These are phyloP conservation scores for Westerdykella aurantiaca DNA, from an alignment of 2,329 filamentous ascomycete genomes.

Conservation along the genomic window DNA sequence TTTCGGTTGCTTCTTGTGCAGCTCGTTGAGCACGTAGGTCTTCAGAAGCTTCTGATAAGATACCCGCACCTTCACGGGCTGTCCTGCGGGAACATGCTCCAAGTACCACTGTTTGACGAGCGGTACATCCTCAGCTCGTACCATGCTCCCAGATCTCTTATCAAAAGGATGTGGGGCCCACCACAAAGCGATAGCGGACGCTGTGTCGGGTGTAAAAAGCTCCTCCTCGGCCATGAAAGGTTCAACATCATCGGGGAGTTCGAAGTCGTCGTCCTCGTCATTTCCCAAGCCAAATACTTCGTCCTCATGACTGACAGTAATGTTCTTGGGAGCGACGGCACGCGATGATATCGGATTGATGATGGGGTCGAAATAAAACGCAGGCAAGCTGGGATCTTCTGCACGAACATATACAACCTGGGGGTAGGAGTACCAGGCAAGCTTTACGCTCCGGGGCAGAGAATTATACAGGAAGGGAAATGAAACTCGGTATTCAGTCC, in stretches of 20 bases:
- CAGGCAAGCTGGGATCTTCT: slow-evolving; percentile 82
- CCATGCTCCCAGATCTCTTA: slow-evolving; percentile 89
- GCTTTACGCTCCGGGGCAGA: slow-evolving; percentile 83
- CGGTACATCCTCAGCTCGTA: slow-evolving; percentile 92
- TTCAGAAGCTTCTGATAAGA: slow-evolving; percentile 98
- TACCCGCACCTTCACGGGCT: slow-evolving; percentile 94
- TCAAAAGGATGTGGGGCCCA: slow-evolving; percentile 98
- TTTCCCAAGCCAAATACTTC: slow-evolving; percentile 81
- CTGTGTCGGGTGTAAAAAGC: slow-evolving; percentile 80
- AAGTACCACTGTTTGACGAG: slow-evolving; percentile 98
- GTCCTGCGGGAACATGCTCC: slow-evolving; percentile 84
- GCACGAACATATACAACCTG: slow-evolving; percentile 86
- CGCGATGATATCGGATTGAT: slow-evolving; percentile 97
- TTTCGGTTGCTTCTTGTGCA: slow-evolving; percentile 94
- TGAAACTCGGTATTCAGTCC: slow-evolving; percentile 91
- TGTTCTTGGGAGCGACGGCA: slow-evolving; percentile 87
- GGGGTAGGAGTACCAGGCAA: slow-evolving; percentile 90
- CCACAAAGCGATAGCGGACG: slow-evolving; percentile 89
- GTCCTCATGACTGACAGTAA: slow-evolving; percentile 88
- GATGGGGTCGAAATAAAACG: slow-evolving; percentile 95
- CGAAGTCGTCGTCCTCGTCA: slow-evolving; percentile 79
- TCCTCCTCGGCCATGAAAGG: slow-evolving; percentile 89
- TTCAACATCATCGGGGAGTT: slow-evolving; percentile 70
- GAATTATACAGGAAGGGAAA: slow-evolving; percentile 97
- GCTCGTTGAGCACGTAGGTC: slow-evolving; percentile 90